A percentile compares a stretch with the other conserved stretches of the same genome.
Evolutionary conservation across 371 early-diverging fungal species (phyloP).

Genomic region (Circinella minor): DNA sequence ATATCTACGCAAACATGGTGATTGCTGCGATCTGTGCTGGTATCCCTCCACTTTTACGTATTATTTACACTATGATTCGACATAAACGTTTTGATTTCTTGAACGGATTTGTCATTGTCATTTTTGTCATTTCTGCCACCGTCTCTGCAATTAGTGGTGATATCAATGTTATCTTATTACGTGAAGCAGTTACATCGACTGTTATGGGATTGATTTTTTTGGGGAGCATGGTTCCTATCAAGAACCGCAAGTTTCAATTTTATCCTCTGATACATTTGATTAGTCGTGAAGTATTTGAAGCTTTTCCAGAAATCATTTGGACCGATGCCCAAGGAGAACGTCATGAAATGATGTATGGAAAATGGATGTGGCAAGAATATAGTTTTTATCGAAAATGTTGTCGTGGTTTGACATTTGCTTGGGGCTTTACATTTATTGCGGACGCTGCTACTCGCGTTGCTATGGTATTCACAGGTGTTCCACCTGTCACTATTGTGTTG

Average conservation of each 20-base stretch:
- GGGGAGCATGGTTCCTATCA: constrained; percentile 46
- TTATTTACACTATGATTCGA: constrained; percentile 29
- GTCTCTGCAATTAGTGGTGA: constrained; percentile 43
- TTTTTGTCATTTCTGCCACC: constrained; percentile 46
- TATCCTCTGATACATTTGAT: constrained; percentile 38
- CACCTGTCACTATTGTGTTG: constrained; percentile 26
- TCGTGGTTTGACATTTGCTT: not conserved
- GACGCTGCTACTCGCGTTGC: constrained; percentile 13
- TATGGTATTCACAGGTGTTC: constrained; percentile 11
- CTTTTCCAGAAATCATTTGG: constrained; percentile 26
- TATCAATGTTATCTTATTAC: constrained; percentile 41
- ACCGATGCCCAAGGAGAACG: constrained; percentile 24
- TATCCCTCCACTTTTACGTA: constrained; percentile 49
- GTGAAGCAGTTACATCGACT: constrained; percentile 47
- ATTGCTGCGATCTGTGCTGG: constrained; percentile 52
- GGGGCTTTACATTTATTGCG: constrained; percentile 11
- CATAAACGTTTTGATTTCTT: constrained; percentile 40
- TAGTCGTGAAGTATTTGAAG: constrained; percentile 34
- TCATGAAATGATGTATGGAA: constrained; percentile 20
- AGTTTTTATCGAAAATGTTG: constrained; percentile 5
- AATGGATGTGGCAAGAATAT: constrained; percentile 35
- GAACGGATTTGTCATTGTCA: constrained; percentile 43
- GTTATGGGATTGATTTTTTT: constrained; percentile 45
- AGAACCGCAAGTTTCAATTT: constrained; percentile 32
- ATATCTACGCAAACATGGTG: constrained; percentile 27